Evolutionary conservation across 345 rosid species (phyloP).

Genomic region (Melastoma malabathricum): DNA sequence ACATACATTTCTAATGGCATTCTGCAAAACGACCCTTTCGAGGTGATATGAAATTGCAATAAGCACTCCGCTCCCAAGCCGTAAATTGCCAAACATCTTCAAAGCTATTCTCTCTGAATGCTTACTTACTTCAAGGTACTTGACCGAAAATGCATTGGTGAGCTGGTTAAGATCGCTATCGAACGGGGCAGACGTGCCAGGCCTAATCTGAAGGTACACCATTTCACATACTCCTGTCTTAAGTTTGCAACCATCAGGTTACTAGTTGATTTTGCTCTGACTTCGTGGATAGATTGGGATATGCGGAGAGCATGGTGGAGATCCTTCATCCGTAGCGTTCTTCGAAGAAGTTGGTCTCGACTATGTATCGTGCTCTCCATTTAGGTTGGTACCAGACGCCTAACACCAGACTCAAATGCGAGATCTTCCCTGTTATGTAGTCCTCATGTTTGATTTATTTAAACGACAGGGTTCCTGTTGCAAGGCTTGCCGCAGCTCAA

Average conservation of each 20-base stretch:
- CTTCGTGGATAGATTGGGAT: constrained; percentile 49
- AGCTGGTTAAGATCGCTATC: constrained; percentile 70
- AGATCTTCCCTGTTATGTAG: no score
- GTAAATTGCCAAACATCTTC: no score
- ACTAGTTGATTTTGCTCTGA: not conserved
- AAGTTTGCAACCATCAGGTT: not conserved
- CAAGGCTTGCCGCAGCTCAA: constrained; percentile 88
- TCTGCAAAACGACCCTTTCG: constrained; percentile 72
- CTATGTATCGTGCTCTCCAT: constrained; percentile 94
- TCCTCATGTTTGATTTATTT: not conserved
- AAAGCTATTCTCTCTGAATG: no score
- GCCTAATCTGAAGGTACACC: constrained; percentile 68
- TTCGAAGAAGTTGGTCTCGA: constrained; percentile 82
- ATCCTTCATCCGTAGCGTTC: constrained; percentile 85
- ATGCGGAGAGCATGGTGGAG: constrained; percentile 98
- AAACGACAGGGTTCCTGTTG: constrained; percentile 59
- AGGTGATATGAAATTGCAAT: constrained; percentile 38
- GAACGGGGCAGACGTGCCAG: constrained; percentile 72
- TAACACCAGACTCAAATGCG: no score
- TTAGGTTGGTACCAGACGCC: constrained; percentile 33
- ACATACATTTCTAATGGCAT: constrained; percentile 65
- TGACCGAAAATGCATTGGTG: constrained; percentile 86
- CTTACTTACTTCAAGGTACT: constrained; percentile 42
- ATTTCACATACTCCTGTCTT: not conserved
- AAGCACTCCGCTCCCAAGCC: no score